These are phyloP conservation scores for Trametes cinnabarina DNA, from an alignment of 768 basidiomycete species.

Conservation along the genomic window DNA sequence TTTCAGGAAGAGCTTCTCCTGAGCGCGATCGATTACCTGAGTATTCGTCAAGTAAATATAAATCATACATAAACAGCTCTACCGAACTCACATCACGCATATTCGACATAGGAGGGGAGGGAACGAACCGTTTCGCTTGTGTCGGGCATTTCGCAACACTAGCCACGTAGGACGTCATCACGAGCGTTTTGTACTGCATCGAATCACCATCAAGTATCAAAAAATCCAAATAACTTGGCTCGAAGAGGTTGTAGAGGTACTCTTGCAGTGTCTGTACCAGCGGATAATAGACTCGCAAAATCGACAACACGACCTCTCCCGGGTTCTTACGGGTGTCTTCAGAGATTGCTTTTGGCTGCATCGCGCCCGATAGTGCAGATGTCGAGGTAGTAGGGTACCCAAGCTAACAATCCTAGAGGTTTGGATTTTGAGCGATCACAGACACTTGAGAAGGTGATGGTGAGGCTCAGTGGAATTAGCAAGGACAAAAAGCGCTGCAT, in stretches of 20 bases:
- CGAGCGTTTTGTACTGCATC: conserved; percentile 25
- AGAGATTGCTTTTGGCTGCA: neutral
- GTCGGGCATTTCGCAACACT: conserved; percentile 9
- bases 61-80: neutral
- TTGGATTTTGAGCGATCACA: too few species aligned
- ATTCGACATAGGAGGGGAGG: conserved; percentile 42
- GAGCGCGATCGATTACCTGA: conserved; percentile 63
- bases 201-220: conserved; percentile 12
- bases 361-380: neutral
- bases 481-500: too few species aligned
- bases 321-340: neutral
- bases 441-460: too few species aligned
- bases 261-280: conserved; percentile 16
- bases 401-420: too few species aligned
- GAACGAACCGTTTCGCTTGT: conserved; percentile 5
- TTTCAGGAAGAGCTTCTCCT: conserved; percentile 48
- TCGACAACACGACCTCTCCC: neutral
- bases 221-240: neutral
- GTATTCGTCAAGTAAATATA: neutral
- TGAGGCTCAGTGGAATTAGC: too few species aligned
- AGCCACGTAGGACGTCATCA: conserved; percentile 50
- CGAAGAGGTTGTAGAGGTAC: conserved; percentile 9
- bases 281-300: conserved; percentile 22
- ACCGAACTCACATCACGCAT: conserved; percentile 52
- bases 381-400: neutral